Conservation (phyloP, 1,139 yeast genomes). For the Candida anutae region DNA sequence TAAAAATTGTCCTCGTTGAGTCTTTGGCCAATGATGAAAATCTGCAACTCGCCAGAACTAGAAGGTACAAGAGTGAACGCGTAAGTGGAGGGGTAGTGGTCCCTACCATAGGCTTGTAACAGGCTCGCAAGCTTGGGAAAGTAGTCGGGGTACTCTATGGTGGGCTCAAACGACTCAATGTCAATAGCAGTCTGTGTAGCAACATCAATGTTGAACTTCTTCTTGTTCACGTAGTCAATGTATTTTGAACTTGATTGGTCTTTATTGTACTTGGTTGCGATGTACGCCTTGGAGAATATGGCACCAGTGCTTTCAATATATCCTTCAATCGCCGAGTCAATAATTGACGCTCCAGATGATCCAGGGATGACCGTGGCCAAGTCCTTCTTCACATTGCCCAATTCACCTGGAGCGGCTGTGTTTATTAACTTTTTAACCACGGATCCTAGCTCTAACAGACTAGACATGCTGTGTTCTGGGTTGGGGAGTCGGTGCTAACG, state of each 20-base stretch:
- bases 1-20: constrained; percentile 73
- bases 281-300: constrained; percentile 22
- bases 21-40: constrained; percentile 59
- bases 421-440: constrained; percentile 27
- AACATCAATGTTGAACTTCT: constrained; percentile 59
- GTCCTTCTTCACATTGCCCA: constrained; percentile 22
- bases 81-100: constrained; percentile 47
- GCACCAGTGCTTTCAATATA: constrained; percentile 23
- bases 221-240: constrained; percentile 32
- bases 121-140: constrained; percentile 21
- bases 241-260: constrained; percentile 27
- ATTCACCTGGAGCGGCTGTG: constrained; percentile 38
- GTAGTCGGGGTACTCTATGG: constrained; percentile 19
- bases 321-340: constrained; percentile 23
- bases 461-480: too few species aligned
- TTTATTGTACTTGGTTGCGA: constrained; percentile 30
- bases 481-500: too few species aligned
- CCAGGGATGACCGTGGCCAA: constrained; percentile 15
- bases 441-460: constrained; percentile 12
- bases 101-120: constrained; percentile 34
- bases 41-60: constrained; percentile 13
- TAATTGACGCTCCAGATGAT: constrained; percentile 6
- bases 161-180: constrained; percentile 33
- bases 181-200: constrained; percentile 37
- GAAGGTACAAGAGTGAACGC: constrained; percentile 38